These are phyloP conservation scores for Solanum hybrid DNA, from an alignment of 305 asterid genomes.

Conservation along the genomic window DNA sequence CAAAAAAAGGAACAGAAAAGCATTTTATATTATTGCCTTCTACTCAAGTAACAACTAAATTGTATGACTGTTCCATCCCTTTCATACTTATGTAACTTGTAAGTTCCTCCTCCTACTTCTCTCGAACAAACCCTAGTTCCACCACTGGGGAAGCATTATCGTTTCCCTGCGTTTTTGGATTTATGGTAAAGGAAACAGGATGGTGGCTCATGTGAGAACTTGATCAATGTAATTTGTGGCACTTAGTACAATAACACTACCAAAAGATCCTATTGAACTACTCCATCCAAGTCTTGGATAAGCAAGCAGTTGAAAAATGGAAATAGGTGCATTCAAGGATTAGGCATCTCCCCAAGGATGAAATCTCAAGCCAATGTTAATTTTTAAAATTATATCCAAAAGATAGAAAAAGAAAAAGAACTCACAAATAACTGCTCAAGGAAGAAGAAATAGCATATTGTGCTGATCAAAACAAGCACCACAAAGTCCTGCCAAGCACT, in stretches of 20 bases:
- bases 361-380: background rate
- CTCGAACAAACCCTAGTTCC: background rate
- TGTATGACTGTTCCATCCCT: background rate
- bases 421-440: slow-evolving; percentile 90
- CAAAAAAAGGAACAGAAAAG: background rate
- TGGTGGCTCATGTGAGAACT: background rate
- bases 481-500: slow-evolving; percentile 95
- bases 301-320: background rate
- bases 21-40: background rate
- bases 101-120: background rate
- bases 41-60: background rate
- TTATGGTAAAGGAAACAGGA: background rate
- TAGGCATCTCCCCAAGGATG: background rate
- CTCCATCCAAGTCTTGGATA: background rate
- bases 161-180: background rate
- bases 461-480: slow-evolving; percentile 88
- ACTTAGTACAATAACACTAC: background rate
- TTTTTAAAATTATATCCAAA: background rate
- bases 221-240: background rate
- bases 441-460: slow-evolving; percentile 91
- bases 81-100: background rate
- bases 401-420: background rate
- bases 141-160: background rate
- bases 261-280: background rate
- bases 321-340: background rate